These are phyloP conservation scores for Penicillium macrosclerotiorum DNA, from an alignment of 495 filamentous ascomycete genomes.

Conservation along the genomic window DNA sequence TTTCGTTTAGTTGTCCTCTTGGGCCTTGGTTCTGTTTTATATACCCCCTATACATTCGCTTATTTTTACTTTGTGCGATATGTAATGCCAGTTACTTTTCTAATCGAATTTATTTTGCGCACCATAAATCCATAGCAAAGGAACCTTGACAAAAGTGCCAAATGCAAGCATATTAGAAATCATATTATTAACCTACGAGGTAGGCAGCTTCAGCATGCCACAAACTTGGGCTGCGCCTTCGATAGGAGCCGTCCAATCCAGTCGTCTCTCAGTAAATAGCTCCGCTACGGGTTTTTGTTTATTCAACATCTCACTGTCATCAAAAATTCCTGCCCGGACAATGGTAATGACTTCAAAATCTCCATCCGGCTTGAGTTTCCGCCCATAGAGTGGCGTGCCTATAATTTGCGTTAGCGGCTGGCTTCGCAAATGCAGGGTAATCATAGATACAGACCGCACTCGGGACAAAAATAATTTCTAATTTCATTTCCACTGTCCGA, in stretches of 20 bases:
- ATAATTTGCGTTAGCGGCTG: slow-evolving; percentile 6
- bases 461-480: slow-evolving; percentile 36
- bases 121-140: too few species aligned
- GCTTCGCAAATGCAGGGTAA: background rate
- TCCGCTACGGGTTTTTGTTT: slow-evolving; percentile 26
- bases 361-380: slow-evolving; percentile 16
- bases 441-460: slow-evolving; percentile 37
- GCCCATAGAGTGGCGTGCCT: slow-evolving; percentile 38
- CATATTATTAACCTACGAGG: too few species aligned
- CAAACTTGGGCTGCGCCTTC: slow-evolving; percentile 30
- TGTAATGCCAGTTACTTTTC: too few species aligned
- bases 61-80: too few species aligned
- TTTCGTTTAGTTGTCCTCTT: too few species aligned
- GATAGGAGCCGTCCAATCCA: slow-evolving; percentile 25
- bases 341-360: slow-evolving; percentile 16
- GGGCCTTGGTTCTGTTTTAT: too few species aligned
- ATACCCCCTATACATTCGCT: slow-evolving; percentile 3
- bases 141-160: too few species aligned
- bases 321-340: slow-evolving; percentile 37
- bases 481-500: slow-evolving; percentile 36
- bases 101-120: too few species aligned
- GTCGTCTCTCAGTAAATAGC: slow-evolving; percentile 24
- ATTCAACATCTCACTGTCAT: slow-evolving; percentile 24
- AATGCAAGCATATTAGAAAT: too few species aligned
- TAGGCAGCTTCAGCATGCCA: slow-evolving; percentile 23